These are phyloP conservation scores for Akanthomyces lecanii DNA, from an alignment of 2,329 filamentous ascomycete genomes.

Conservation along the genomic window DNA sequence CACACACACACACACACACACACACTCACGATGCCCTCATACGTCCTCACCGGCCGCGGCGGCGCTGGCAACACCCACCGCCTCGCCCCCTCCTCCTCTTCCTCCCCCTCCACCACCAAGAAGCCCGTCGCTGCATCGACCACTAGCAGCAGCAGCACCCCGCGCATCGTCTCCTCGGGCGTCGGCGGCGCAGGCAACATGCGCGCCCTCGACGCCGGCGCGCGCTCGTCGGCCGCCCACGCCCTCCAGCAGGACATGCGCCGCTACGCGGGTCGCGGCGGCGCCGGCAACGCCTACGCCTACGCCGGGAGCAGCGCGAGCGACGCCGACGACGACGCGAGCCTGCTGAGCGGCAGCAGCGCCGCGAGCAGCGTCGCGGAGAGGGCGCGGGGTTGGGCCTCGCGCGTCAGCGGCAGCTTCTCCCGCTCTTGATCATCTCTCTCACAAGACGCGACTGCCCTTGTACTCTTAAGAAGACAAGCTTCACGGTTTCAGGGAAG, in stretches of 20 bases:
- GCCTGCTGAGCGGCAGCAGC: slow-evolving; percentile 19
- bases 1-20: slow-evolving; percentile 45
- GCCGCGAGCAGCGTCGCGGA: slow-evolving; percentile 20
- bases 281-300: slow-evolving; percentile 62
- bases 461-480: too few species aligned
- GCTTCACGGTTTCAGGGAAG: too few species aligned
- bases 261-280: slow-evolving; percentile 61
- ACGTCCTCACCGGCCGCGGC: slow-evolving; percentile 52
- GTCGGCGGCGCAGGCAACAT: slow-evolving; percentile 64
- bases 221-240: slow-evolving; percentile 44
- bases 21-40: slow-evolving; percentile 37
- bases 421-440: neutral
- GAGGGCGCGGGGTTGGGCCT: slow-evolving; percentile 10
- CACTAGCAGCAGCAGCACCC: slow-evolving; percentile 34
- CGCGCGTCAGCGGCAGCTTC: slow-evolving; percentile 28
- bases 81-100: slow-evolving; percentile 37
- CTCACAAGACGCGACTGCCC: too few species aligned
- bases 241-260: slow-evolving; percentile 45
- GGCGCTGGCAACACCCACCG: slow-evolving; percentile 55
- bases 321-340: slow-evolving; percentile 20
- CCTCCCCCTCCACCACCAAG: slow-evolving; percentile 31
- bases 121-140: slow-evolving; percentile 29
- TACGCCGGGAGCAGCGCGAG: slow-evolving; percentile 21
- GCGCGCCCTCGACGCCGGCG: slow-evolving; percentile 47
- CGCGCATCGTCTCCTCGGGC: slow-evolving; percentile 57